A percentile compares a stretch with the other conserved stretches of the same genome.
phyloP scores from a whole-genome alignment of 164 flowering plant genomes.

The Sextonia rubra region DNA sequence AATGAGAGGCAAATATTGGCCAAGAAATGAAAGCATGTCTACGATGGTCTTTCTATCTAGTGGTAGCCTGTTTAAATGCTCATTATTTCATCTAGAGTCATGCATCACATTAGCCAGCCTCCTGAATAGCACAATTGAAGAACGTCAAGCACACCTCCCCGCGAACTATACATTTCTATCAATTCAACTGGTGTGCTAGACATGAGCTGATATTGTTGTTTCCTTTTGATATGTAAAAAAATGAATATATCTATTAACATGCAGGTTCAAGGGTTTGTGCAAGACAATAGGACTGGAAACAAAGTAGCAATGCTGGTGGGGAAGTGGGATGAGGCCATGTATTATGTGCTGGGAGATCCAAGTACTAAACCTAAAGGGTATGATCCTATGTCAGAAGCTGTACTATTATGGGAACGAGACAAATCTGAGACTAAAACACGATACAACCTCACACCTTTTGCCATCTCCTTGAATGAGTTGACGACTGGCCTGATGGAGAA shows the following conservation, averaged over 20 bases:
- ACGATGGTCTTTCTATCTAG: too few species aligned
- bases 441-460: conserved; percentile 95
- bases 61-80: too few species aligned
- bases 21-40: too few species aligned
- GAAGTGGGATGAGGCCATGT: conserved; percentile 99
- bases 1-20: too few species aligned
- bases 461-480: conserved; percentile 86
- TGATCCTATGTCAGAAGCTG: conserved; percentile 97
- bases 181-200: too few species aligned
- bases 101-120: too few species aligned
- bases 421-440: conserved; percentile 68
- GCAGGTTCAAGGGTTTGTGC: conserved; percentile 98
- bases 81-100: too few species aligned
- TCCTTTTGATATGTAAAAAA: neutral
- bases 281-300: conserved; percentile 89
- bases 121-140: too few species aligned
- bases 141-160: too few species aligned
- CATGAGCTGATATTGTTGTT: too few species aligned
- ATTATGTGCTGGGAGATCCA: conserved; percentile 96
- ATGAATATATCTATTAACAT: conserved; percentile 6
- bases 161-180: too few species aligned
- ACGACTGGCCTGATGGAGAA: conserved; percentile 66
- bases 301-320: conserved; percentile 94
- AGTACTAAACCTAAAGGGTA: conserved; percentile 87
- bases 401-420: conserved; percentile 91